phyloP scores from a whole-genome alignment of 1,284 basidiomycete genomes.

The Irpex rosettiformis region DNA sequence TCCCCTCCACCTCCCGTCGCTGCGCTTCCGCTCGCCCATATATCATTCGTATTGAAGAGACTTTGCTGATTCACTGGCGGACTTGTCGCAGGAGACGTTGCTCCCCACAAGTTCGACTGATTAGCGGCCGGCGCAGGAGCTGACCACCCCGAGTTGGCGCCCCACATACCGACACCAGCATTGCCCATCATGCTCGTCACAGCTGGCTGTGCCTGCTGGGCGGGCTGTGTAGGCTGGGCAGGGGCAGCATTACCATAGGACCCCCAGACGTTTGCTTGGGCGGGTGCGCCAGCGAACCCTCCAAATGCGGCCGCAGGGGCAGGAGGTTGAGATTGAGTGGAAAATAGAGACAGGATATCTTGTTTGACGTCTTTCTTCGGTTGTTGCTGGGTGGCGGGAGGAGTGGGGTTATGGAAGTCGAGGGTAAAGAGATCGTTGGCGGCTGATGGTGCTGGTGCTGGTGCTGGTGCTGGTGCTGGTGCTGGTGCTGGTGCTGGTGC shows the following conservation, averaged over 20 bases:
- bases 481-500: conserved; percentile 11
- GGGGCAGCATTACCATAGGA: not conserved
- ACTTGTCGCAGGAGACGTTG: conserved; percentile 26
- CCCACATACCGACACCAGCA: conserved; percentile 59
- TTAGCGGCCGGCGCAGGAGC: conserved; percentile 25
- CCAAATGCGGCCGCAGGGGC: conserved; percentile 26
- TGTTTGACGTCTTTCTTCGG: conserved; percentile 75
- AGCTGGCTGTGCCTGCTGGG: conserved; percentile 19
- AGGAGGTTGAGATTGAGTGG: conserved; percentile 37
- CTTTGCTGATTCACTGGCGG: conserved; percentile 23
- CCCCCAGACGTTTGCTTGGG: conserved; percentile 13
- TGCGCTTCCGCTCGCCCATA: conserved; percentile 46
- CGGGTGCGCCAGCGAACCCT: conserved; percentile 19
- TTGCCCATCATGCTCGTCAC: conserved; percentile 55
- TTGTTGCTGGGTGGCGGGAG: conserved; percentile 27
- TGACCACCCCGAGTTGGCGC: conserved; percentile 60
- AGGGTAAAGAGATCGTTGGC: conserved; percentile 78
- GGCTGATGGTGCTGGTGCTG: conserved; percentile 22
- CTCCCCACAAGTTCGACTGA: conserved; percentile 39
- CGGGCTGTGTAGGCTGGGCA: conserved; percentile 3
- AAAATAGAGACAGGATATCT: conserved; percentile 85
- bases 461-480: conserved; percentile 24
- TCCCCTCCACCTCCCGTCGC: conserved; percentile 25
- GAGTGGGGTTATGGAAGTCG: conserved; percentile 64
- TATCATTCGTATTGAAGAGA: conserved; percentile 44